phyloP scores from a whole-genome alignment of 768 basidiomycete genomes.

The Sarcomyxa edulis region DNA sequence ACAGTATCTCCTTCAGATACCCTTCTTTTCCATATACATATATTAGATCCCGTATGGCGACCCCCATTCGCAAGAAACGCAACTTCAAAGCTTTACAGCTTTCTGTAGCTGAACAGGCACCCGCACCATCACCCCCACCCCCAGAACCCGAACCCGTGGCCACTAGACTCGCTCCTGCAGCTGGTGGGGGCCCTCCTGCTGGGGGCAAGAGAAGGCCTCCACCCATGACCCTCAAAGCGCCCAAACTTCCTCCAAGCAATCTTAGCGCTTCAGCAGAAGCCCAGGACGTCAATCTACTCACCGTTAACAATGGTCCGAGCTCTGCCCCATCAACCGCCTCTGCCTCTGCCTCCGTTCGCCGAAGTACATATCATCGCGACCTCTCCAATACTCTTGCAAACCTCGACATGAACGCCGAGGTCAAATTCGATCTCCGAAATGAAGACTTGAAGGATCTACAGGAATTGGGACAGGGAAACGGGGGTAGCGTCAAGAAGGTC shows the following conservation, averaged over 20 bases:
- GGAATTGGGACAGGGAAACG: slow-evolving; percentile 94
- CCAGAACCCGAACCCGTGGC: slow-evolving; percentile 36
- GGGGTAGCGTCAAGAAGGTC: slow-evolving; percentile 95
- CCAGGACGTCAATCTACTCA: slow-evolving; percentile 43
- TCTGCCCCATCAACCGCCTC: slow-evolving; percentile 51
- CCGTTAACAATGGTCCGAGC: slow-evolving; percentile 40
- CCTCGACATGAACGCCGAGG: slow-evolving; percentile 81
- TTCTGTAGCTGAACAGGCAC: slow-evolving; percentile 41
- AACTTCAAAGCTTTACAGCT: slow-evolving; percentile 88
- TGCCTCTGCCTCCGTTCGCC: slow-evolving; percentile 44
- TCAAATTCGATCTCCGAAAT: slow-evolving; percentile 77
- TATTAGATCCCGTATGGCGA: no score
- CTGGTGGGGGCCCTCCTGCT: slow-evolving; percentile 33
- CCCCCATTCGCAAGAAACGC: slow-evolving; percentile 82
- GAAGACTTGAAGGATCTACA: slow-evolving; percentile 89
- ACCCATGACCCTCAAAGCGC: slow-evolving; percentile 76
- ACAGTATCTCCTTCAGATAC: no score
- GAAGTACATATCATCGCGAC: slow-evolving; percentile 74
- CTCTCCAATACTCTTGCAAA: slow-evolving; percentile 83
- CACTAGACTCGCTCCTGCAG: slow-evolving; percentile 41
- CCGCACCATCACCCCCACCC: slow-evolving; percentile 28
- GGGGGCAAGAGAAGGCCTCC: slow-evolving; percentile 70
- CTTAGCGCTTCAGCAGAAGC: slow-evolving; percentile 32
- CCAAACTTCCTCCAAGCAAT: slow-evolving; percentile 46
- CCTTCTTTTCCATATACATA: no score